These are phyloP conservation scores for Aciculoconidium aculeatum DNA, from an alignment of 805 yeast species.

Conservation along the genomic window DNA sequence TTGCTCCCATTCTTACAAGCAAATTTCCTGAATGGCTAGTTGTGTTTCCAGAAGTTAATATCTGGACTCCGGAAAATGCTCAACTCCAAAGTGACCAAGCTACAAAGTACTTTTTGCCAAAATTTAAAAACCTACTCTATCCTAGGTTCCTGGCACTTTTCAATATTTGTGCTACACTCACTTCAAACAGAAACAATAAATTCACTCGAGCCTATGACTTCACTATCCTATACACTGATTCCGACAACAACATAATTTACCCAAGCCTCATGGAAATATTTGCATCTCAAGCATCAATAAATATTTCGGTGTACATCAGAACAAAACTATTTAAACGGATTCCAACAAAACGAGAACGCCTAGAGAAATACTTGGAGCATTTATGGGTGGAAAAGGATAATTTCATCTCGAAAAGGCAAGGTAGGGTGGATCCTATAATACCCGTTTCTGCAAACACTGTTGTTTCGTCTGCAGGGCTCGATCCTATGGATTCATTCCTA, in stretches of 20 bases:
- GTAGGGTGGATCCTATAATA: too few species aligned
- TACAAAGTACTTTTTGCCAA: constrained; percentile 55
- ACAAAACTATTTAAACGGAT: constrained; percentile 42
- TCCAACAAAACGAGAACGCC: constrained; percentile 45
- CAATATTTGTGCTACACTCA: constrained; percentile 41
- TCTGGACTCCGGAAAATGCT: constrained; percentile 46
- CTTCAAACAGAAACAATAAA: constrained; percentile 21
- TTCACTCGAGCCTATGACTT: constrained; percentile 50
- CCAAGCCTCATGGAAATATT: constrained; percentile 31
- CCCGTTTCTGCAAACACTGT: background rate
- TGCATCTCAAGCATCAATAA: constrained; percentile 21
- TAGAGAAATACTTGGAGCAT: constrained; percentile 73
- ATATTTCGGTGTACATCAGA: constrained; percentile 43
- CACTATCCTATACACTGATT: constrained; percentile 39
- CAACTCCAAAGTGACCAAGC: constrained; percentile 50
- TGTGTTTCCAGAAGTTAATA: constrained; percentile 82
- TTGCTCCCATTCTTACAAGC: constrained; percentile 29
- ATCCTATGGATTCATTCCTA: background rate
- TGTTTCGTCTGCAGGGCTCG: background rate
- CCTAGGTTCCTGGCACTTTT: constrained; percentile 66
- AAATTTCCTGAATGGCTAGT: constrained; percentile 56
- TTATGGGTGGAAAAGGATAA: constrained; percentile 70
- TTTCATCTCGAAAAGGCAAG: constrained; percentile 18
- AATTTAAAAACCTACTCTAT: constrained; percentile 56
- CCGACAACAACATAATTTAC: constrained; percentile 1